These are phyloP conservation scores for Pyricularia pennisetigena DNA, from an alignment of 2,329 filamentous ascomycete species.

Conservation along the genomic window DNA sequence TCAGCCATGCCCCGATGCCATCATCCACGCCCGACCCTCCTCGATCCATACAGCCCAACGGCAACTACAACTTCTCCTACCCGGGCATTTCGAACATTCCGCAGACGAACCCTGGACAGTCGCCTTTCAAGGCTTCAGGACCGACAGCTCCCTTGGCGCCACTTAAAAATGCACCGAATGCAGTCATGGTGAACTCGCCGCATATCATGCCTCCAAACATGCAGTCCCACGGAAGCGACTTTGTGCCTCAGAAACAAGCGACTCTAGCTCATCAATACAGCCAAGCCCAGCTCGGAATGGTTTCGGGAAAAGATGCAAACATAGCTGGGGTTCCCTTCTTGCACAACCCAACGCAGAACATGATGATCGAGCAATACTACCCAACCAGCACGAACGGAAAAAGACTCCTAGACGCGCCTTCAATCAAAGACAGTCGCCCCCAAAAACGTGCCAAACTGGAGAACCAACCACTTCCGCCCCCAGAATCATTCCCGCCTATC, in stretches of 20 bases:
- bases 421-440: conserved; percentile 57
- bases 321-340: not conserved
- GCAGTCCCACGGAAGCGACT: conserved; percentile 50
- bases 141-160: conserved; percentile 46
- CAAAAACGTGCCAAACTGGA: conserved; percentile 60
- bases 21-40: conserved; percentile 37
- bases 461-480: conserved; percentile 50
- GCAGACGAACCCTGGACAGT: conserved; percentile 38
- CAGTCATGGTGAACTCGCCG: conserved; percentile 56
- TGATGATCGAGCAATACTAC: conserved; percentile 42
- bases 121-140: conserved; percentile 56
- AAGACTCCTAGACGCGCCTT: conserved; percentile 64
- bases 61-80: conserved; percentile 48
- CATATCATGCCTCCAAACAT: conserved; percentile 55
- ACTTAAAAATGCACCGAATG: conserved; percentile 45
- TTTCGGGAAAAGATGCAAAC: not conserved
- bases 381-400: conserved; percentile 29
- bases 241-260: conserved; percentile 56
- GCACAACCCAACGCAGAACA: conserved; percentile 17
- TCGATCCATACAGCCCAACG: conserved; percentile 38
- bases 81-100: conserved; percentile 19
- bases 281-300: not conserved
- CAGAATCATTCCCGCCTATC: conserved; percentile 71
- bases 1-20: conserved; percentile 48
- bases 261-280: conserved; percentile 49